phyloP scores from a whole-genome alignment of 2,329 filamentous ascomycete species.

The Fusarium goolgardi region DNA sequence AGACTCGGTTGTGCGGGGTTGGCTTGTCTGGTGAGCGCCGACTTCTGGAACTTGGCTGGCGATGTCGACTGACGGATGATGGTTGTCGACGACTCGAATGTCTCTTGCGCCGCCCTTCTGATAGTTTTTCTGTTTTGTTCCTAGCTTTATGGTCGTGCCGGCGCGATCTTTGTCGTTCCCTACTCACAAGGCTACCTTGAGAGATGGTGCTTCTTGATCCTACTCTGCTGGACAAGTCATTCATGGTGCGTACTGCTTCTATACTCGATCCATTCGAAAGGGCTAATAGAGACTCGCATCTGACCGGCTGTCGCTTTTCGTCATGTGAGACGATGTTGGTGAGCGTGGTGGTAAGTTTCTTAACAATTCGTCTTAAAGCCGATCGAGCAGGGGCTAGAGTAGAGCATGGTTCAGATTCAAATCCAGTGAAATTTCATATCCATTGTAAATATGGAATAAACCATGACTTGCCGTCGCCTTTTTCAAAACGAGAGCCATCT shows the following conservation, averaged over 20 bases:
- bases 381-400: conserved; percentile 54
- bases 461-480: conserved; percentile 60
- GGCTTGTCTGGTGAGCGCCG: conserved; percentile 12
- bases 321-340: conserved; percentile 53
- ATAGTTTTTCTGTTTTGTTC: conserved; percentile 16
- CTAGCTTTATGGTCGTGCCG: conserved; percentile 22
- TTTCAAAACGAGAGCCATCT: conserved; percentile 56
- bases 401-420: conserved; percentile 24
- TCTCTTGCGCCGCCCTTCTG: conserved; percentile 28
- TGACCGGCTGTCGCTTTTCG: conserved; percentile 50
- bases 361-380: conserved; percentile 56
- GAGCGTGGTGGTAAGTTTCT: conserved; percentile 58
- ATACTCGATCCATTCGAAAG: conserved; percentile 60
- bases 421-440: conserved; percentile 17
- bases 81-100: conserved; percentile 11
- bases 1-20: conserved; percentile 38
- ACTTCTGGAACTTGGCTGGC: conserved; percentile 10
- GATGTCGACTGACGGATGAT: conserved; percentile 23
- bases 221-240: conserved; percentile 57
- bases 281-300: conserved; percentile 60
- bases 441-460: neutral
- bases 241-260: conserved; percentile 63
- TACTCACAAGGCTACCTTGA: conserved; percentile 33
- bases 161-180: conserved; percentile 33
- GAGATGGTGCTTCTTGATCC: conserved; percentile 33